Evolutionary conservation across 139 green algal species (phyloP), one percentile per base, ranked within the genome.

Genomic region (Chlorella sp.): DNA sequence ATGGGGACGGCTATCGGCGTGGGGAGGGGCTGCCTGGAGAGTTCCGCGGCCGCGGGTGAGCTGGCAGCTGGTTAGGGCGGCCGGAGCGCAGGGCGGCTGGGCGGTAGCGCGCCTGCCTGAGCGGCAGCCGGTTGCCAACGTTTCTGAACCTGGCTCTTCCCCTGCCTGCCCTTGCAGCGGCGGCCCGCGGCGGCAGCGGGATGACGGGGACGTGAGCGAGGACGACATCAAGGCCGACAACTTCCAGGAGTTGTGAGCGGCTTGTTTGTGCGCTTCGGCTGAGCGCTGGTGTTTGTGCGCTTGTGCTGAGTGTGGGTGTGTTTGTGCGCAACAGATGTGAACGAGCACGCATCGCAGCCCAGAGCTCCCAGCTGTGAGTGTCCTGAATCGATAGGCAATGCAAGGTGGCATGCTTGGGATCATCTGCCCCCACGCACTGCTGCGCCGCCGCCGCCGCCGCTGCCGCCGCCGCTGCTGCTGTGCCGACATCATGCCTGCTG

Each of bases 221-320:
- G 86, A 90, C 58, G 86, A 90, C 68, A 87, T 90, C 69, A 84
- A 84, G 36, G 86, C 75, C 0, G 86, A 87, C 13, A 81, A 56
- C 75, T 74, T 72, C 54, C 64, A 81, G 54, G 86, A 90, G 20
- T 85, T 84, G 85, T 86, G 82, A 85, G 85, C 58, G 30, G 2
- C 43, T 26, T 24, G 2, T 16, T 26, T 20, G 13, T 60, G 51
- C 46, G 8, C 11, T 8, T 11, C 8, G 46, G 46, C 46, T 8
- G 8, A 19, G 46, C 11, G 46, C 46, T 54, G 46, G 46, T 54
- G 46, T 11, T 54, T 7, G 8, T 54, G 46, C 7, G 11, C 46
- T 54, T 7, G n/a, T n/a, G n/a, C n/a, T n/a, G n/a, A n/a, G n/a
- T n/a, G n/a, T n/a, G n/a, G n/a, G n/a, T n/a, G n/a, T n/a, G n/a